Conservation (phyloP, 2,329 filamentous ascomycete genomes). For the Beauveria medogensis region DNA sequence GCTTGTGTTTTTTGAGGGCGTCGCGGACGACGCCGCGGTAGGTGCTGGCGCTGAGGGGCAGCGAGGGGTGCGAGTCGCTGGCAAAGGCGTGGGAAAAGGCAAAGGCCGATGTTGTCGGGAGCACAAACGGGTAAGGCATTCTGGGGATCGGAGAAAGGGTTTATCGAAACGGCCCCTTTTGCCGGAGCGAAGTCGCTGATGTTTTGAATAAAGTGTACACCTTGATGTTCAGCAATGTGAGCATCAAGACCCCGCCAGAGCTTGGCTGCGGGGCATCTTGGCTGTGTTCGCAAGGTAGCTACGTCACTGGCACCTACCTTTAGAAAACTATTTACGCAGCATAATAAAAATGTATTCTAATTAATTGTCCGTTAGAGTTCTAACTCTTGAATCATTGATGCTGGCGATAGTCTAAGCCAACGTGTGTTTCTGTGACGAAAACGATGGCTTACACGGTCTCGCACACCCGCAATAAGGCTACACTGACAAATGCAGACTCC, state of each 20-base stretch:
- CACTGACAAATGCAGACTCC: no score
- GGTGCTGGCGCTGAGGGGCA: constrained; percentile 75
- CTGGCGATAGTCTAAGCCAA: no score
- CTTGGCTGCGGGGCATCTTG: constrained; percentile 5
- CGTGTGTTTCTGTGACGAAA: no score
- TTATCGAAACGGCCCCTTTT: neutral
- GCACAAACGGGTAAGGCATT: constrained; percentile 85
- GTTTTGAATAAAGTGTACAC: neutral
- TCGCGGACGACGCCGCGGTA: constrained; percentile 77
- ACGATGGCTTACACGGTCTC: no score
- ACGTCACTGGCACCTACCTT: neutral
- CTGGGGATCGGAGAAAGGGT: no score
- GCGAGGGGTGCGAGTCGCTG: constrained; percentile 79
- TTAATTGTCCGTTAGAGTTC: no score
- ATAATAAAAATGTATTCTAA: no score
- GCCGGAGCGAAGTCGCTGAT: neutral
- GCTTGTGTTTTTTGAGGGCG: constrained; percentile 81
- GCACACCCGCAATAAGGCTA: no score
- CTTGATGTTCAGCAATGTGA: constrained; percentile 1
- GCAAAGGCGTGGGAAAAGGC: constrained; percentile 70
- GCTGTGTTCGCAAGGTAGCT: neutral
- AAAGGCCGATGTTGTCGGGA: constrained; percentile 85
- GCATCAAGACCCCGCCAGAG: constrained; percentile 3
- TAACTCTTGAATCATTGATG: no score
- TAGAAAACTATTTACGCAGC: no score